phyloP scores from a whole-genome alignment of 2,329 filamentous ascomycete species.

The Talaromyces albobiverticillius region DNA sequence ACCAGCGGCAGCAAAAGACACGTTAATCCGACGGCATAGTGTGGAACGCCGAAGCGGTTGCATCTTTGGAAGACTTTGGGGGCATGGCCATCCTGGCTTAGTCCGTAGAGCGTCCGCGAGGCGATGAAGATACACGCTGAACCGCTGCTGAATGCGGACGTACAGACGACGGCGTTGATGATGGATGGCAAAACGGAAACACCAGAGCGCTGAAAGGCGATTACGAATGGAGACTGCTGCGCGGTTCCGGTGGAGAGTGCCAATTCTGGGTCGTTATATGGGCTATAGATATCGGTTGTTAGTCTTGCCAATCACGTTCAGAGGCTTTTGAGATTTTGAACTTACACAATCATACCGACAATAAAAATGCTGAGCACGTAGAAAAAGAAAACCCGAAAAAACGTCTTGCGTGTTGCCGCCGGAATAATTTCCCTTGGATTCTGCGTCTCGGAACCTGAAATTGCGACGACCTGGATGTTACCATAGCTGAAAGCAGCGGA shows the following conservation, averaged over 20 bases:
- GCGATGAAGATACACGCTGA: slow-evolving; percentile 75
- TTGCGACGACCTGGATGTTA: slow-evolving; percentile 12
- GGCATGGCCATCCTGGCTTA: slow-evolving; percentile 63
- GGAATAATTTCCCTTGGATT: slow-evolving; percentile 54
- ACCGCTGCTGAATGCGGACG: slow-evolving; percentile 73
- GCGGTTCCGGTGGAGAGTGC: not conserved
- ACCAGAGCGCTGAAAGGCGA: slow-evolving; percentile 53
- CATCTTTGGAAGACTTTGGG: slow-evolving; percentile 61
- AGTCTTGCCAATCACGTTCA: not conserved
- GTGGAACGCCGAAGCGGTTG: slow-evolving; percentile 62
- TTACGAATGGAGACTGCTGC: slow-evolving; percentile 33
- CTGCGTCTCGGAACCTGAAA: slow-evolving; percentile 11
- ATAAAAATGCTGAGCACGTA: slow-evolving; percentile 42
- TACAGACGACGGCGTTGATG: slow-evolving; percentile 75
- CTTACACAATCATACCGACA: slow-evolving; percentile 11
- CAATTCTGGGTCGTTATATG: slow-evolving; percentile 6
- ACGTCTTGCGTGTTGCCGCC: slow-evolving; percentile 56
- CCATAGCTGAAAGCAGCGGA: slow-evolving; percentile 44
- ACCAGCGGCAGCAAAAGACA: slow-evolving; percentile 61
- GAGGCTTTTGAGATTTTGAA: not conserved
- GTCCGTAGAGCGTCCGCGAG: slow-evolving; percentile 64
- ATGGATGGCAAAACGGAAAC: slow-evolving; percentile 64
- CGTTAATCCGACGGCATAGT: slow-evolving; percentile 55
- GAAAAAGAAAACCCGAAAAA: slow-evolving; percentile 62
- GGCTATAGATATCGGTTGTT: not conserved